Base-by-base conservation (phyloP, 2,329 filamentous ascomycete species). In the Hypoxylon sp. region DNA sequence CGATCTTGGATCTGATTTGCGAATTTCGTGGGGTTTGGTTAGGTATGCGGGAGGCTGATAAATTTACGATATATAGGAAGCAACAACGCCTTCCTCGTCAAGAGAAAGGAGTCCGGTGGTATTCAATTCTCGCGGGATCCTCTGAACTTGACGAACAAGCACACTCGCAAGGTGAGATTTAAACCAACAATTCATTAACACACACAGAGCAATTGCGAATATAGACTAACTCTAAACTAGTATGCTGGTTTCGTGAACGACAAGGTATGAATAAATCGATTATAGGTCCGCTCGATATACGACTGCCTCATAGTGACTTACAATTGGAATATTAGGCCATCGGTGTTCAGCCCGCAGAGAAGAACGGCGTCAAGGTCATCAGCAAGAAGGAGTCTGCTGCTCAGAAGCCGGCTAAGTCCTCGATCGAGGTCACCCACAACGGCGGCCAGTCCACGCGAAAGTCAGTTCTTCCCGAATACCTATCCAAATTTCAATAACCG, bases 61-160 rank as follows among this genome's bases (percentile, higher is more conserved):
- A 23, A 23, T 52, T 53, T 34, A 21, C 49, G 49, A 57, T 71
- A 63, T 69, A 49, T 80, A 98, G 94, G 94, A 85, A 85, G 85
- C 86, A 90, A 93, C 86, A 97, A 97, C 86, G 85, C 93, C 81
- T 97, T 87, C 89, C 91, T 97, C 81, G 92, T 95, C 82, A 97
- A 97, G 91, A 92, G 93, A 86, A 91, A 89, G 81, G 83, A 85
- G 77, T 87, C 86, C 79, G 94, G 93, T 79, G 92, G 93, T 82
- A 86, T 92, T 77, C 92, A 93, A 84, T 94, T 99, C 89, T 98
- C 95, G 76, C 92, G 92, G 77, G 95, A 98, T 82, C 93, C 94
- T 78, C 85, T 98, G 76, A 99, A 98, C 90, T 84, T 98, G 83
- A 87, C 85, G 82, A 98, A 98, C 91, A 86, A 91, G 84, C 91